Evolutionary conservation across 805 yeast species (phyloP), one percentile per base, ranked within the genome.

Genomic region (Sungouiella thailandica): DNA sequence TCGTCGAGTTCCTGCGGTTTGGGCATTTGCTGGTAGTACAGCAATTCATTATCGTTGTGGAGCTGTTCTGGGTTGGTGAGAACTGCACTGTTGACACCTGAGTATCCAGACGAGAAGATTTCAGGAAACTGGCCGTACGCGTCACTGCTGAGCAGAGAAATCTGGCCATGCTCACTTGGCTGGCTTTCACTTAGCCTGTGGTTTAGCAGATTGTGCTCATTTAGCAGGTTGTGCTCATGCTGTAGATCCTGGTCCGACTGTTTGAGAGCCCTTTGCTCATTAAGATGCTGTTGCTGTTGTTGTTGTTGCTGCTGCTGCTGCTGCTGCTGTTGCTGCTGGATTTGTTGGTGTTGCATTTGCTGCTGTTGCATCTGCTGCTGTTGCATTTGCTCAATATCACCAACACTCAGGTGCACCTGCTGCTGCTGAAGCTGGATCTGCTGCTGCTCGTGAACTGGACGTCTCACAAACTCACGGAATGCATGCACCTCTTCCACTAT

Each of bases 391-490:
- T n/a, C n/a, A n/a, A n/a, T n/a, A n/a, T n/a, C n/a, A n/a, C n/a
- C n/a, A n/a, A n/a, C n/a, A n/a, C n/a, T n/a, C n/a, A n/a, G n/a
- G n/a, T n/a, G n/a, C n/a, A n/a, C n/a, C 34, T 52, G 55, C 32
- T 52, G 57, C 31, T 55, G 53, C 14, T 63, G 67, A 25, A 52
- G 28, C 38, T 61, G 63, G 18, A 61, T 46, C 39, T 63, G 17
- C 38, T 63, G 71, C 47, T 66, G 72, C 39, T 58, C 82, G 31
- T 75, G 74, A 20, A 81, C 65, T 4, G 94, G 94, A 54, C 72
- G 76, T 50, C 96, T 72, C 4, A 87, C 96, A 62, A 79, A 80
- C 25, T 76, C 84, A 48, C 96, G 74, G 55, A 88, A 87, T 18
- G 74, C 65, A 30, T 70, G 70, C 2, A 89, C 95, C 55, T 89